Base-by-base conservation (phyloP, 108 stramenopile species). In the Phaeodactylum tricornutum region DNA sequence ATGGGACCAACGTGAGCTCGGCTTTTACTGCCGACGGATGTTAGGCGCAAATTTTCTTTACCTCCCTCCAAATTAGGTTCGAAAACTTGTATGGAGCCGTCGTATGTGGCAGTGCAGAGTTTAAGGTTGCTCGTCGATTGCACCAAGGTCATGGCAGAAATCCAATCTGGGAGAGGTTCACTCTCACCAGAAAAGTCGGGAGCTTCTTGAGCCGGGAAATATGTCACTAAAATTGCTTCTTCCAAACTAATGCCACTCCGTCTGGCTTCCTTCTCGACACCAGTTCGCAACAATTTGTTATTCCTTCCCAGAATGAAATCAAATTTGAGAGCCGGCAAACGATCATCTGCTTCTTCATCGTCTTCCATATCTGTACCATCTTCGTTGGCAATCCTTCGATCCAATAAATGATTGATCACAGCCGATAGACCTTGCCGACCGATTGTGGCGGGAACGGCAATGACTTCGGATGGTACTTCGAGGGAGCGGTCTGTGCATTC, bases 111-210 rank as follows among this genome's bases (percentile, higher is more conserved):
- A 8, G 63, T 29, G 35, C 53, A 69, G 15, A 75, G 33, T n/a
- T n/a, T n/a, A n/a, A n/a, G n/a, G n/a, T n/a, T n/a, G 34, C 59
- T 55, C n/a, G 65, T 70, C 25, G 66, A 43, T 36, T 43, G 43
- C 19, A 69, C 21, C 27, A 61, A 42, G 34, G 35, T 37, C 50
- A 86, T 48, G 22, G 63, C 54, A 9, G 68, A 67, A 28, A 91
- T 74, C 89, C 89, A 91, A 70, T 91, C 89, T 8, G 89, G 89
- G 9, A 74, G 27, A 19, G 42, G 40, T 42, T 84, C 77, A 40
- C 68, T 63, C 44, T 71, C 72, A n/a, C 62, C 74, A 20, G 28
- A 22, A 26, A 55, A 59, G 17, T 75, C 60, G 0, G 89, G 89
- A 0, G 62, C 74, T 7, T 39, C 21, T 19, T 66, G 30, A 12